Evolutionary conservation across 2,329 filamentous ascomycete genomes (phyloP).

Genomic region (Knufia fluminis): DNA sequence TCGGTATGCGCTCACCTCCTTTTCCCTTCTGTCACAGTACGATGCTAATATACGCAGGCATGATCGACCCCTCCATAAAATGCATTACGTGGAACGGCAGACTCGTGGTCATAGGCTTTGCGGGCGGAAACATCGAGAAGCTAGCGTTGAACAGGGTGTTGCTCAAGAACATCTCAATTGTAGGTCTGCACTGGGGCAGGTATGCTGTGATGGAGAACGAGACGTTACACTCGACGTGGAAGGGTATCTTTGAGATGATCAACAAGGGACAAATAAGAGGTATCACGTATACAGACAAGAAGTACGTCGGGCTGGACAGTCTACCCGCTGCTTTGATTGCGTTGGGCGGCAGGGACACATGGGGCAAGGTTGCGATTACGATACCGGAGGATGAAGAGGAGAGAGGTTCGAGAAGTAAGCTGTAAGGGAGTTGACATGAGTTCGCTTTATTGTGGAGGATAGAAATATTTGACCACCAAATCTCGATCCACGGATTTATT

Average conservation of each 20-base stretch:
- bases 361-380: slow-evolving; percentile 93
- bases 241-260: slow-evolving; percentile 70
- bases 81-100: slow-evolving; percentile 91
- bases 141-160: slow-evolving; percentile 86
- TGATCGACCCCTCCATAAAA: slow-evolving; percentile 80
- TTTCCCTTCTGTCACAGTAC: not conserved
- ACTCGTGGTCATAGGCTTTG: slow-evolving; percentile 81
- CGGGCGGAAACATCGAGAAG: slow-evolving; percentile 78
- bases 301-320: slow-evolving; percentile 72
- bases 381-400: slow-evolving; percentile 61
- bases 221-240: slow-evolving; percentile 65
- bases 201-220: slow-evolving; percentile 66
- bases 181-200: slow-evolving; percentile 83
- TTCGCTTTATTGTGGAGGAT: too few species aligned
- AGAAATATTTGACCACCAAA: too few species aligned
- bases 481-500: too few species aligned
- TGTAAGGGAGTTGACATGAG: slow-evolving; percentile 25
- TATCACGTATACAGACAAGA: slow-evolving; percentile 72
- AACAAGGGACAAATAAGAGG: slow-evolving; percentile 67
- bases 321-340: slow-evolving; percentile 68
- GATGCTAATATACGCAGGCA: slow-evolving; percentile 17
- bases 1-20: slow-evolving; percentile 44
- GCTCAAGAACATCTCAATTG: slow-evolving; percentile 83
- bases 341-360: slow-evolving; percentile 71
- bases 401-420: slow-evolving; percentile 25